Base-by-base conservation (phyloP, 495 filamentous ascomycete species). In the Lophiostoma macrostomum region DNA sequence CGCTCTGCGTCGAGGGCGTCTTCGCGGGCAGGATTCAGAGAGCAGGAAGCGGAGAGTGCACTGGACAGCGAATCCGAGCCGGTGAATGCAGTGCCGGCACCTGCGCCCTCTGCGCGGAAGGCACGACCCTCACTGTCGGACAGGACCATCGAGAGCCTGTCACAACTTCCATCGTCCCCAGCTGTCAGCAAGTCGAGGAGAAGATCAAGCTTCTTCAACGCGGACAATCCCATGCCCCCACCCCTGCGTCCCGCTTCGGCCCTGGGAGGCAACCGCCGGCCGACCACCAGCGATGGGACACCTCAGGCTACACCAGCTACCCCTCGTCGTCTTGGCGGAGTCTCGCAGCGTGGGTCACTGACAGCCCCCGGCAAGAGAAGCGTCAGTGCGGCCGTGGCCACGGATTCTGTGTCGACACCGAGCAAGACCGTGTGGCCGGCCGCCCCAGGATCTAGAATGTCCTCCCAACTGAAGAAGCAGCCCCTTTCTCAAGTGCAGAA, bases 141-240 rank as follows among this genome's bases (percentile, higher is more conserved):
- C 41, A 71, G 85, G 32, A 85, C 85, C 10, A 80, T 85, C 28
- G 83, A 86, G 54, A 85, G 81, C 0, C 67, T 88, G 11, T 73
- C 84, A 24, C 73, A 76, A 38, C 74, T 87, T 18, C 80, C 84
- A 2, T 74, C 82, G 1, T 85, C 85, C 14, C 85, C 85, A 6
- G 77, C 74, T 1, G 69, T 78, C 35, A 24, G 41, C n/a, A 57
- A 49, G n/a, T 64, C 66, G 8, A 71, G 75, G 51, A 69, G 81
- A 50, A 71, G 71, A 49, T 84, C 82, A 8, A 80, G 75, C 60
- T 84, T 87, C 67, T 86, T 81, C 65, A 73, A 71, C 46, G 66
- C 73, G 11, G 71, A 79, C 40, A 80, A 76, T 53, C 77, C 80
- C 10, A 78, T 79, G 65, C 72, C 75, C 8, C 77, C 80, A 1